These are phyloP conservation scores for Pistacia vera DNA, from an alignment of 345 rosid genomes.

Conservation along the genomic window DNA sequence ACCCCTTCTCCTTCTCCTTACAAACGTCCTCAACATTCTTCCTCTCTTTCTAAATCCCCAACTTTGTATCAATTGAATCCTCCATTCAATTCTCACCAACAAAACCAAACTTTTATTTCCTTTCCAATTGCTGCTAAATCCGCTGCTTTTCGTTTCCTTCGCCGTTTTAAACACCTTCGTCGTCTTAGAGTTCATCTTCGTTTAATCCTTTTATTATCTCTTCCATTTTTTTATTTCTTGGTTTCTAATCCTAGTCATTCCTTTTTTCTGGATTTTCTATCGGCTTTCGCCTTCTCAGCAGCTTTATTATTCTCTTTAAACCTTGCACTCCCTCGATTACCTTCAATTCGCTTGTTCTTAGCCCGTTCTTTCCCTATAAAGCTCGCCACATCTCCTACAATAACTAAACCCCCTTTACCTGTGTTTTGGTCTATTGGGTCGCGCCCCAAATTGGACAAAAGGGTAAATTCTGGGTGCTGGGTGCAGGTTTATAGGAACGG, in stretches of 20 bases:
- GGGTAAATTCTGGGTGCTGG: conserved; percentile 80
- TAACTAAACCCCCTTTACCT: conserved; percentile 54
- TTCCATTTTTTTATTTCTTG: conserved; percentile 75
- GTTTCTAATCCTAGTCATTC: conserved; percentile 85
- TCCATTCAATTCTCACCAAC: conserved; percentile 27
- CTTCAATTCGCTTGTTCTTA: conserved; percentile 74
- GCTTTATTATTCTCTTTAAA: conserved; percentile 74
- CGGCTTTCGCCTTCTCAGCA: conserved; percentile 84
- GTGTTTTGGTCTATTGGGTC: conserved; percentile 97
- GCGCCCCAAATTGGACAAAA: conserved; percentile 60
- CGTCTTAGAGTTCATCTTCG: conserved; percentile 63
- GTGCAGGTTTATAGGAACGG: conserved; percentile 87
- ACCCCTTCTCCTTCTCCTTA: conserved; percentile 56
- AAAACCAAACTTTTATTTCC: conserved; percentile 35
- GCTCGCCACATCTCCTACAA: conserved; percentile 36
- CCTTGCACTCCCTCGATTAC: conserved; percentile 79
- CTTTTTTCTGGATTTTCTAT: conserved; percentile 75
- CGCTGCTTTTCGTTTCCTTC: conserved; percentile 47
- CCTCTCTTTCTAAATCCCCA: conserved; percentile 57
- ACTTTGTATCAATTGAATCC: conserved; percentile 46
- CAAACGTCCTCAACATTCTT: conserved; percentile 60
- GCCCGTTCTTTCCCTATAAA: conserved; percentile 81
- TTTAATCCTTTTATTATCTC: conserved; percentile 61
- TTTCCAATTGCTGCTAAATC: conserved; percentile 52
- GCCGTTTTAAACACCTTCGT: conserved; percentile 50